Percentiles rank a stretch among this genome's conserved stretches.
Evolutionary conservation across 2,329 filamentous ascomycete genomes (phyloP).

Genomic region (Colletotrichum magnum): DNA sequence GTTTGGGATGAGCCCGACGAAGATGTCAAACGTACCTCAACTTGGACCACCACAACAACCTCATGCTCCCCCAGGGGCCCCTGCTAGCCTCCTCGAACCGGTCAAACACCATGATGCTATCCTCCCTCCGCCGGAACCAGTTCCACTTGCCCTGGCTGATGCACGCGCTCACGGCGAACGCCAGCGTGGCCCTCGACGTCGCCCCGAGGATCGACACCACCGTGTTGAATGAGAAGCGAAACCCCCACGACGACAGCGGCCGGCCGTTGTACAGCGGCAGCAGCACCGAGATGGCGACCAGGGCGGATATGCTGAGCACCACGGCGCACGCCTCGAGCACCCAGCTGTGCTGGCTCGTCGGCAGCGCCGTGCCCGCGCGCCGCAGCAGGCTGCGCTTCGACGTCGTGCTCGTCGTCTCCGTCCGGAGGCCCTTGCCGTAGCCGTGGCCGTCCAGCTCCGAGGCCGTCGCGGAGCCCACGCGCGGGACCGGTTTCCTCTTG

Average conservation of each 20-base stretch:
- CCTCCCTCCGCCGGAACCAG: slow-evolving; percentile 2
- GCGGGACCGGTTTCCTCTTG: too few relatives aligned
- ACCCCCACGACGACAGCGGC: not conserved
- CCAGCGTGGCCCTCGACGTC: not conserved
- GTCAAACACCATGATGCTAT: not conserved
- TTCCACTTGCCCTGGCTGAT: slow-evolving; percentile 20
- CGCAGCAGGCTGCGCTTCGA: not conserved
- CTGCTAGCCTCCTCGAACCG: slow-evolving; percentile 16
- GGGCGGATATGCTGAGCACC: not conserved
- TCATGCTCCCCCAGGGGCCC: slow-evolving; percentile 12
- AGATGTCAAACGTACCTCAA: not conserved
- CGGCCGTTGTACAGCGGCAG: not conserved
- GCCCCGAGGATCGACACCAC: slow-evolving; percentile 11
- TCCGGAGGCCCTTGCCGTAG: too few relatives aligned
- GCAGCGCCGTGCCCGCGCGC: not conserved
- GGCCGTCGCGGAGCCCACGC: too few relatives aligned
- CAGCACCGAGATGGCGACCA: not conserved
- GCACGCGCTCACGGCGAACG: slow-evolving; percentile 9
- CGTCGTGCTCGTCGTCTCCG: not conserved
- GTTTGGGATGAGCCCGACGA: not conserved
- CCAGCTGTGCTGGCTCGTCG: not conserved
- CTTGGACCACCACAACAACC: not conserved
- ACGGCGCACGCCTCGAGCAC: not conserved
- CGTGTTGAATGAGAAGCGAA: slow-evolving; percentile 1
- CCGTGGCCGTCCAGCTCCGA: too few relatives aligned